Conservation (phyloP, 2,329 filamentous ascomycete species). For the Botrytis cinerea region DNA sequence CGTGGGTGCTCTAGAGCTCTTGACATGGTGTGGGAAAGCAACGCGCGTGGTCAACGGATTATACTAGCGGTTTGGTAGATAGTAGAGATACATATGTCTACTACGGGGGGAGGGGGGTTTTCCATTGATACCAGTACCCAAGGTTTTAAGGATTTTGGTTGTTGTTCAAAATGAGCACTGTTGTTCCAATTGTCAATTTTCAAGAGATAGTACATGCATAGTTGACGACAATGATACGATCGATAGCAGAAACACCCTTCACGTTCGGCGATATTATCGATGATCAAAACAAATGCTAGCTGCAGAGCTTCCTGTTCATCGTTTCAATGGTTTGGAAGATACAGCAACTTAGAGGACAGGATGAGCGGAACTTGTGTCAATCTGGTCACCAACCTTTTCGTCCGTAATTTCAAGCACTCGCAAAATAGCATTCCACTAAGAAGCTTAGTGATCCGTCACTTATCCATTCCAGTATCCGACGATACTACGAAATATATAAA, state of each 20-base stretch:
- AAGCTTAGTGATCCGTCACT: not conserved
- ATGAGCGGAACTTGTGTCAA: too few relatives aligned
- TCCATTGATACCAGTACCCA: not conserved
- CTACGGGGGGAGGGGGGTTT: not conserved
- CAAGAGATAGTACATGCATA: too few relatives aligned
- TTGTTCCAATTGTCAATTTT: not conserved
- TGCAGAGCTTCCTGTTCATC: not conserved
- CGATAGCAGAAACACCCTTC: not conserved
- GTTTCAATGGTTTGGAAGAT: too few relatives aligned
- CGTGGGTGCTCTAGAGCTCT: not conserved
- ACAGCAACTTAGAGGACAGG: too few relatives aligned
- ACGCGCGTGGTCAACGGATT: not conserved
- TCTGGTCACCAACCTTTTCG: not conserved
- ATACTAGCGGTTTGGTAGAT: not conserved
- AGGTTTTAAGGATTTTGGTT: not conserved
- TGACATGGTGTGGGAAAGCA: not conserved
- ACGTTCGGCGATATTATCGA: not conserved
- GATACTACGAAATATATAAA: not conserved
- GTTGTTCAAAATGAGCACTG: not conserved
- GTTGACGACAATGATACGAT: not conserved
- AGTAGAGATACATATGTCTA: not conserved
- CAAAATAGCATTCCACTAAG: not conserved
- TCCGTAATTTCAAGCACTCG: not conserved
- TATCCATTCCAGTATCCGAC: not conserved
- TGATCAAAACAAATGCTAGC: not conserved